Evolutionary conservation across 306 rosid species (phyloP), one percentile per base, ranked within the genome.

Genomic region (Lathyrus sativus): DNA sequence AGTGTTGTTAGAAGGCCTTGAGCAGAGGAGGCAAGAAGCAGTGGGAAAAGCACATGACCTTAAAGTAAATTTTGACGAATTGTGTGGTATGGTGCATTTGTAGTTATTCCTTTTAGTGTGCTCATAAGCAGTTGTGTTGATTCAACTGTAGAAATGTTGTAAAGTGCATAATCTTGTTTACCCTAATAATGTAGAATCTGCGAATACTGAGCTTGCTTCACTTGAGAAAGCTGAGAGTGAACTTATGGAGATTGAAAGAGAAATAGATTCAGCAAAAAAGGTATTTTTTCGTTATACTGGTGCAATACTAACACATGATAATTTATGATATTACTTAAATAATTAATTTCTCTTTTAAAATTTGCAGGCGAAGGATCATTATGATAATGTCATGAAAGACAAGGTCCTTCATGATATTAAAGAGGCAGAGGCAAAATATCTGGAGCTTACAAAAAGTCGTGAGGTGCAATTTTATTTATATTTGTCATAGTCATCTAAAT

Each of bases 291-390:
- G 46, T 17, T 56, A 76, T 33, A 18, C 5, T 33, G 51, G 38
- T 55, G 56, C 72, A 29, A 7, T 71, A 65, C 62, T 59, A 62
- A 33, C 74, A 14, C 50, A 28, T 70, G 22, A 45, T 57, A 57
- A 55, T 41, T 14, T 73, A 17, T 67, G 71, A 24, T 54, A 31
- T 35, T 35, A 29, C 33, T 24, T 63, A 9, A 51, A 18, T 44
- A 31, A 51, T 48, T 6, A 26, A 11, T 55, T 42, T 43, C 12
- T 74, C 26, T 24, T 10, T 0, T 0, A 48, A 13, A 22, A 9
- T 53, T 59, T 49, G 50, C 83, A 92, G 98, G 85, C 76, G 35
- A 90, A 86, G 79, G 74, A 62, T 62, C 92, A 86, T 73, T 92
- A 85, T 79, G 96, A 85, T 54, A 76, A 67, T 35, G 55, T 84